These are phyloP conservation scores for Boletus edulis DNA, from an alignment of 768 basidiomycete species.

Conservation along the genomic window DNA sequence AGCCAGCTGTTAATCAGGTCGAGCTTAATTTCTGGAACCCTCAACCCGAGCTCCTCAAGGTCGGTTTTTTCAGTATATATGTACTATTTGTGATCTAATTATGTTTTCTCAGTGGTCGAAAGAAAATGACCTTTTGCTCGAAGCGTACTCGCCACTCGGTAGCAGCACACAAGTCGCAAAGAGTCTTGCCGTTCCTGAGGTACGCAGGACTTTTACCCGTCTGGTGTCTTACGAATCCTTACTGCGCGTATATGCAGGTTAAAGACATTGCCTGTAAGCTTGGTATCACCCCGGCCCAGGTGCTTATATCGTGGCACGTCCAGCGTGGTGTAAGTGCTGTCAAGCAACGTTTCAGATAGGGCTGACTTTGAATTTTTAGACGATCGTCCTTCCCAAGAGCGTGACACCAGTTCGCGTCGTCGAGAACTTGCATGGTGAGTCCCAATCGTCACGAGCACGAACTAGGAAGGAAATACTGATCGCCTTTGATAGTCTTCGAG, in stretches of 20 bases:
- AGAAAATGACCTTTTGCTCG: conserved; percentile 59
- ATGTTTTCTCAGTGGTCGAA: conserved; percentile 55
- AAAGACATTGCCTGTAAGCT: conserved; percentile 58
- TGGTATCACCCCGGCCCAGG: conserved; percentile 72
- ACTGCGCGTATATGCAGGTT: conserved; percentile 34
- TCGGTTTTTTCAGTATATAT: conserved; percentile 19
- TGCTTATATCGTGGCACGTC: conserved; percentile 72
- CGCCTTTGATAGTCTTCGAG: conserved; percentile 24
- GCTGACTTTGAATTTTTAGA: conserved; percentile 35
- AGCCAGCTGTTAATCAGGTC: conserved; percentile 74
- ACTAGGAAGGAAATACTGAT: background rate
- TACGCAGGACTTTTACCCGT: conserved; percentile 8
- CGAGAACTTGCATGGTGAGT: conserved; percentile 67
- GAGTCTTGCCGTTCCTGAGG: conserved; percentile 58
- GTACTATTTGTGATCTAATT: background rate
- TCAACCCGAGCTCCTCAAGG: conserved; percentile 72
- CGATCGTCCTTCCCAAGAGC: conserved; percentile 74
- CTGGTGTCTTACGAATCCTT: background rate
- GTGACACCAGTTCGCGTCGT: conserved; percentile 64
- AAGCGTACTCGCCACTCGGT: conserved; percentile 78
- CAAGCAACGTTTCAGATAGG: background rate
- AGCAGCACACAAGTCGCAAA: conserved; percentile 56
- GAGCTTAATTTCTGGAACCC: conserved; percentile 78
- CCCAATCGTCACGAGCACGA: background rate
- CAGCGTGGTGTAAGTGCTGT: conserved; percentile 60